Conservation (phyloP, 2,329 filamentous ascomycete genomes). For the Aspergillus brunneoviolaceus region DNA sequence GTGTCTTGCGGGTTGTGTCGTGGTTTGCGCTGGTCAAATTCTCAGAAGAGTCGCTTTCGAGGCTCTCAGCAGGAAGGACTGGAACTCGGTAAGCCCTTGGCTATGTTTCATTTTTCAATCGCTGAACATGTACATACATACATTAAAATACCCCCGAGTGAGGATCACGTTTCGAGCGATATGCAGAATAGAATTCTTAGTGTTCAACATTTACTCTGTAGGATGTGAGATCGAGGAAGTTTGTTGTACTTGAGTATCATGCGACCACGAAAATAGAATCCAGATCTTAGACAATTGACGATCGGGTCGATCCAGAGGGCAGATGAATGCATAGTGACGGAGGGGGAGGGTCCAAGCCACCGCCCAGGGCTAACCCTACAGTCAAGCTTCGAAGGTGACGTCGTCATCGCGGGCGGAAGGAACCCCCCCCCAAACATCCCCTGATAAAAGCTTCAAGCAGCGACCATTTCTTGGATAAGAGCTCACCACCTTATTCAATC, state of each 20-base stretch:
- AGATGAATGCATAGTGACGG: background rate
- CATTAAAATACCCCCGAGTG: no score
- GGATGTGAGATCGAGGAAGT: background rate
- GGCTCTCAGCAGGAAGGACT: background rate
- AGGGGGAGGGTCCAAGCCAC: background rate
- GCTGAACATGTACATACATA: no score
- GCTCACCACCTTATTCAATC: background rate
- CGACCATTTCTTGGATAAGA: background rate
- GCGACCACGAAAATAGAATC: background rate
- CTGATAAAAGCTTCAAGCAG: background rate
- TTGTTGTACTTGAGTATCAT: background rate
- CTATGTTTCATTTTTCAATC: background rate
- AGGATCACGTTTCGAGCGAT: no score
- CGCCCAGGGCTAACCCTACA: slow-evolving; percentile 11
- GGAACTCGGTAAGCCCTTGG: background rate
- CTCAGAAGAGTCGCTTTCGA: no score
- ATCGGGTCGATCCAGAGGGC: background rate
- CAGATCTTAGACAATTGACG: background rate
- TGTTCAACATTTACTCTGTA: background rate
- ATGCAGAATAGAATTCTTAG: no score
- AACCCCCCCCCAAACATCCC: background rate
- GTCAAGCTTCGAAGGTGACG: slow-evolving; percentile 4
- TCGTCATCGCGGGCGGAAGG: background rate
- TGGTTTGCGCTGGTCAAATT: no score
- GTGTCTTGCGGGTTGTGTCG: no score